Percentiles rank a stretch among this genome's conserved stretches.
These are phyloP conservation scores for Cinnamomum micranthum DNA, from an alignment of 164 flowering plant genomes.

Conservation along the genomic window DNA sequence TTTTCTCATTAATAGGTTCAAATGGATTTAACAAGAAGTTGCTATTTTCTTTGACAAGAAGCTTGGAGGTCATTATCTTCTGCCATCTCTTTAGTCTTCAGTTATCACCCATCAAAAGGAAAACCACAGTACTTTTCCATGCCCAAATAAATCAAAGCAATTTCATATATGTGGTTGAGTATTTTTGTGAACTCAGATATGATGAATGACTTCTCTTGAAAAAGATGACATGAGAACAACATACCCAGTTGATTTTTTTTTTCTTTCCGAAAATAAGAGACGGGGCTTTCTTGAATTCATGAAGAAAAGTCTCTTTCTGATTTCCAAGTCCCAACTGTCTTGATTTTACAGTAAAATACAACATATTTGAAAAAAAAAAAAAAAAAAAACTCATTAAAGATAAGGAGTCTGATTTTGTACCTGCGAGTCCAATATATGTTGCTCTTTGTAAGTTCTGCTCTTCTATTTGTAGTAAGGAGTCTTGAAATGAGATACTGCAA, in stretches of 20 bases:
- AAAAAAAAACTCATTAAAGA: background rate
- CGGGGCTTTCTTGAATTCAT: background rate
- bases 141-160: background rate
- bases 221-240: background rate
- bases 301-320: background rate
- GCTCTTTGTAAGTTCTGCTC: slow-evolving; percentile 6
- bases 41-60: background rate
- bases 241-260: background rate
- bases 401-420: slow-evolving; percentile 5
- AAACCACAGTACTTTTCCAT: background rate
- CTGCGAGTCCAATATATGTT: slow-evolving; percentile 10
- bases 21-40: background rate
- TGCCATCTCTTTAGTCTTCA: background rate
- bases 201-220: too few species aligned
- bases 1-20: background rate
- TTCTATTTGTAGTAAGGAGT: slow-evolving; percentile 8
- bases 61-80: background rate
- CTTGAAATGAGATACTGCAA: slow-evolving; percentile 19
- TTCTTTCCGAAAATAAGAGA: background rate
- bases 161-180: background rate
- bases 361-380: background rate
- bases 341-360: background rate
- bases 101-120: background rate
- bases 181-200: too few species aligned
- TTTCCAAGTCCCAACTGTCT: background rate